Evolutionary conservation across 1,284 basidiomycete species (phyloP).

Genomic region (Gymnopus androsaceus): DNA sequence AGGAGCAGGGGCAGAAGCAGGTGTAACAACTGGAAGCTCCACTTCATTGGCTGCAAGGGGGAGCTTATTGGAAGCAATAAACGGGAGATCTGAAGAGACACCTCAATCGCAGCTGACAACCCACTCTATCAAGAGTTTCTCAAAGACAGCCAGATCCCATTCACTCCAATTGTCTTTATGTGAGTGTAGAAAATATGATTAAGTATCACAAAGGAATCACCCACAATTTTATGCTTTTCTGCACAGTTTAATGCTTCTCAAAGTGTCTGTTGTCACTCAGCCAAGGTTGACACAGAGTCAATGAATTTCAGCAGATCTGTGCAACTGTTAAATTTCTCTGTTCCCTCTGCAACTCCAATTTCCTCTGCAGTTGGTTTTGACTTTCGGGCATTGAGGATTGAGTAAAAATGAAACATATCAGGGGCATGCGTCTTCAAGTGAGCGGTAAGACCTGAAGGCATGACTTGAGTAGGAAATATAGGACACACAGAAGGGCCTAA

Average conservation of each 20-base stretch:
- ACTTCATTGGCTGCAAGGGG: conserved; percentile 7
- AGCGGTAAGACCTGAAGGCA: conserved; percentile 10
- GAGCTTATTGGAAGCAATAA: conserved; percentile 15
- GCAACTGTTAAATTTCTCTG: background rate
- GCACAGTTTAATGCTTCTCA: background rate
- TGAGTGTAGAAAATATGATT: background rate
- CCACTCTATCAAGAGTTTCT: conserved; percentile 47
- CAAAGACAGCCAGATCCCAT: conserved; percentile 17
- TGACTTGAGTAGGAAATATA: too few relatives aligned
- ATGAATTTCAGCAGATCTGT: background rate
- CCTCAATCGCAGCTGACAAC: conserved; percentile 54
- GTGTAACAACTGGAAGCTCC: background rate
- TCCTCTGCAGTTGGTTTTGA: conserved; percentile 14
- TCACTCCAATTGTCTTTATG: background rate
- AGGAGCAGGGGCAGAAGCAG: background rate
- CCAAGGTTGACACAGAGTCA: background rate
- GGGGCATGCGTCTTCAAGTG: conserved; percentile 13
- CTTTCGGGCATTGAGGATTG: conserved; percentile 3
- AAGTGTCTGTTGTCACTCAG: conserved; percentile 9
- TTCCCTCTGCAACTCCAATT: conserved; percentile 11
- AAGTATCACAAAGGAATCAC: background rate
- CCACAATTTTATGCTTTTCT: background rate
- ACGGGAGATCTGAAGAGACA: conserved; percentile 54
- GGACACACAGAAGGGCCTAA: too few relatives aligned
- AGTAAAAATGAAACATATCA: conserved; percentile 13